Conservation (phyloP, 768 basidiomycete genomes). For the Coprinopsis sp. region DNA sequence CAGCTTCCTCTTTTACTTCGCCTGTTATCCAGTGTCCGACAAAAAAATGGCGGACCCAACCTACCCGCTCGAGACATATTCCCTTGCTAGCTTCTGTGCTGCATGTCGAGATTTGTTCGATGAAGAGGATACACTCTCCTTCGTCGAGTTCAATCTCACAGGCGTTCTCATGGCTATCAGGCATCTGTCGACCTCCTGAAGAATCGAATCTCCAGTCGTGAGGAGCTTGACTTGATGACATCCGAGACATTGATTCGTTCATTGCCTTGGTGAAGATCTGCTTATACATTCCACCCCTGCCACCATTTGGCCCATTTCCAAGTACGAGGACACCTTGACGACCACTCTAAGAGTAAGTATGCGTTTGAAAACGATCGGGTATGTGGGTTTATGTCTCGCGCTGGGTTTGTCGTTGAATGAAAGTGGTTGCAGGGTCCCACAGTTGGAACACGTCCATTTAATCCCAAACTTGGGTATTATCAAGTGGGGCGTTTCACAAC, state of each 20-base stretch:
- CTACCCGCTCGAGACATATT: not conserved
- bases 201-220: not conserved
- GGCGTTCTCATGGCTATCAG: not conserved
- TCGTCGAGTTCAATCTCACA: not conserved
- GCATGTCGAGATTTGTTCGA: not conserved
- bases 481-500: not conserved
- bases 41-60: not conserved
- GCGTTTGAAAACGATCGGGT: not conserved
- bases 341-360: not conserved
- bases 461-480: conserved; percentile 1
- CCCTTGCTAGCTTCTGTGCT: not conserved
- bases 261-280: not conserved
- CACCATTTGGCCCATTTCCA: not conserved
- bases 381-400: not conserved
- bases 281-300: not conserved
- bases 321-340: conserved; percentile 1
- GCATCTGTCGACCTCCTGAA: not conserved
- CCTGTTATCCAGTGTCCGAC: too few relatives aligned
- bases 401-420: too few relatives aligned
- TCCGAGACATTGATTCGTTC: conserved; percentile 2
- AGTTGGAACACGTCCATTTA: not conserved
- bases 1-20: not conserved
- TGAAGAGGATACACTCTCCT: not conserved
- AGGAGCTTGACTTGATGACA: not conserved
- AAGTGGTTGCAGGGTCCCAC: too few relatives aligned